phyloP scores from a whole-genome alignment of 1,284 basidiomycete genomes.

The Apiotrichum akiyoshidainum region DNA sequence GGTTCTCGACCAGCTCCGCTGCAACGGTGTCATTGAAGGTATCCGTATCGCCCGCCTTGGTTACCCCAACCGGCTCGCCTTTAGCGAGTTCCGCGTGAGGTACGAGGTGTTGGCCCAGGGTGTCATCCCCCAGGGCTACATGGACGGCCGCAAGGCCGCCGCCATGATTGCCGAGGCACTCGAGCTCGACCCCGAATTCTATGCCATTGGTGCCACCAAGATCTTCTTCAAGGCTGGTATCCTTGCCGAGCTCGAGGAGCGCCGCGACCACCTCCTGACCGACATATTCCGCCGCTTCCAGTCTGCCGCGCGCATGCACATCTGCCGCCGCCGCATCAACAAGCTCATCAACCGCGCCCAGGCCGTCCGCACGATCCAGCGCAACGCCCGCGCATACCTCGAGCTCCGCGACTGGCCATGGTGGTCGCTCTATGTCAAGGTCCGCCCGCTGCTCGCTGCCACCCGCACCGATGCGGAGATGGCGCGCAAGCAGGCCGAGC shows the following conservation, averaged over 20 bases:
- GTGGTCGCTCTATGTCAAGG: slow-evolving; percentile 98
- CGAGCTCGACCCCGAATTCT: slow-evolving; percentile 78
- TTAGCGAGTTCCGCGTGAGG: slow-evolving; percentile 94
- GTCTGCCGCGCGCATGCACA: slow-evolving; percentile 78
- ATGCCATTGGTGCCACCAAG: slow-evolving; percentile 93
- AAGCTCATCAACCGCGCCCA: slow-evolving; percentile 91
- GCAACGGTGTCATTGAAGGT: slow-evolving; percentile 98
- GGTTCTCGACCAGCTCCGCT: slow-evolving; percentile 92
- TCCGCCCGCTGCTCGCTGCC: slow-evolving; percentile 87
- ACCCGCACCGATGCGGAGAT: slow-evolving; percentile 92
- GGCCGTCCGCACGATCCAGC: slow-evolving; percentile 87
- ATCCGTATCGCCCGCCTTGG: slow-evolving; percentile 97
- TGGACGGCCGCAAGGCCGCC: slow-evolving; percentile 94
- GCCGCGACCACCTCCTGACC: slow-evolving; percentile 78
- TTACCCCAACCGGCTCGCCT: slow-evolving; percentile 94
- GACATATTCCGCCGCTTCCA: slow-evolving; percentile 88
- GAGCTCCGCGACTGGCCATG: slow-evolving; percentile 93
- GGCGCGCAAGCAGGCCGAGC: slow-evolving; percentile 79
- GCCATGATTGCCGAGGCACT: slow-evolving; percentile 87
- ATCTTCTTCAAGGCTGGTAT: slow-evolving; percentile 99
- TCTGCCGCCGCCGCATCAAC: slow-evolving; percentile 83
- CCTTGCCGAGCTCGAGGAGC: slow-evolving; percentile 94
- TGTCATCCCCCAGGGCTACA: slow-evolving; percentile 86
- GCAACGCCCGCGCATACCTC: slow-evolving; percentile 87
- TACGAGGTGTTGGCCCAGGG: slow-evolving; percentile 95